Conservation (phyloP, 305 asterid species). For the Solanum hybrid region DNA sequence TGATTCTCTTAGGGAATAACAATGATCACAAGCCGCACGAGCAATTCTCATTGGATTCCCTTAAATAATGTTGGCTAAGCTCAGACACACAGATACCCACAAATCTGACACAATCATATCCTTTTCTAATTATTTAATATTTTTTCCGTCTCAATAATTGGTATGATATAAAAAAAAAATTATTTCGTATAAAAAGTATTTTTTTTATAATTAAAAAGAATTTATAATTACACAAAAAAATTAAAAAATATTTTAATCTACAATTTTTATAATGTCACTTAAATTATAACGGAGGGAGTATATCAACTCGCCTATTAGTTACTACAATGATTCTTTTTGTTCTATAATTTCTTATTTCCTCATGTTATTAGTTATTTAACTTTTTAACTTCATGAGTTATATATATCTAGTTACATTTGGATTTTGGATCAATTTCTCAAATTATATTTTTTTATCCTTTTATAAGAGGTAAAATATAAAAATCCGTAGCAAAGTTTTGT, state of each 20-base stretch:
- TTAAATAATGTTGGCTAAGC: slow-evolving; percentile 23
- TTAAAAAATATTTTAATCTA: no score
- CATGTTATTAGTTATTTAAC: no score
- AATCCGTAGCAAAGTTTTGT: no score
- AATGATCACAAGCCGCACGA: slow-evolving; percentile 47
- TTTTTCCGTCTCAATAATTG: background rate
- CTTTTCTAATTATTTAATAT: slow-evolving; percentile 7
- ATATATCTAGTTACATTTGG: background rate
- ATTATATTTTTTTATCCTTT: no score
- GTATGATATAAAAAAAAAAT: background rate
- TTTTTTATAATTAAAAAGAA: background rate
- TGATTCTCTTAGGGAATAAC: slow-evolving; percentile 11
- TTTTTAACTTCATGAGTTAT: no score
- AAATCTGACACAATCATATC: slow-evolving; percentile 32
- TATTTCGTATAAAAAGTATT: background rate
- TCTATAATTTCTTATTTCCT: no score
- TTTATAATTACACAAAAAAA: no score
- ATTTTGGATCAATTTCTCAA: background rate
- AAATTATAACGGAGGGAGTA: no score
- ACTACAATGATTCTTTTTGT: no score
- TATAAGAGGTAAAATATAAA: no score
- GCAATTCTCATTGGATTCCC: slow-evolving; percentile 55
- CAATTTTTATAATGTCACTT: no score
- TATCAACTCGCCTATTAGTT: no score
- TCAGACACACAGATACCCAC: slow-evolving; percentile 38